A percentile compares a stretch with the other conserved stretches of the same genome.
phyloP scores from a whole-genome alignment of 768 basidiomycete genomes.

The Macrolepiota fuliginosa region DNA sequence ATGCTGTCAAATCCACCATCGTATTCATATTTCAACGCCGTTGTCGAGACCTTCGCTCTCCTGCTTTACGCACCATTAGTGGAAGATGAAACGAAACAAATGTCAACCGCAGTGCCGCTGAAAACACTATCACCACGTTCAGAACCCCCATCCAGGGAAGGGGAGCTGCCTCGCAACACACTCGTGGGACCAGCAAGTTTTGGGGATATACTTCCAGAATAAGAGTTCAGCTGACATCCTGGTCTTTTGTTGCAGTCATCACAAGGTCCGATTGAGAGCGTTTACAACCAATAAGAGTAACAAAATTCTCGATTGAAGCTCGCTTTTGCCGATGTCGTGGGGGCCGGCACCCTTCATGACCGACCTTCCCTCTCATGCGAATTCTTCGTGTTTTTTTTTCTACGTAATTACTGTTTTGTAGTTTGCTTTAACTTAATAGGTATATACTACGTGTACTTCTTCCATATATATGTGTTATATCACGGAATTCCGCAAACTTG shows the following conservation, averaged over 20 bases:
- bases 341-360: not conserved
- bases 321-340: not conserved
- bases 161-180: not conserved
- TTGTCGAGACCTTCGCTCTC: not conserved
- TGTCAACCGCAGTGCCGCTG: constrained; percentile 22
- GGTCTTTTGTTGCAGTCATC: not conserved
- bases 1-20: not conserved
- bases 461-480: not conserved
- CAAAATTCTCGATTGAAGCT: not conserved
- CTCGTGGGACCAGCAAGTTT: not conserved
- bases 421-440: not conserved
- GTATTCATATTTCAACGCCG: not conserved
- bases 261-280: not conserved
- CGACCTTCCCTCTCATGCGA: too few species aligned
- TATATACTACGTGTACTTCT: not conserved
- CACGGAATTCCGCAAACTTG: too few species aligned
- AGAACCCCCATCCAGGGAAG: not conserved
- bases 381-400: not conserved
- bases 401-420: not conserved
- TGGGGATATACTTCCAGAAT: not conserved
- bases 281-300: not conserved
- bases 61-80: constrained; percentile 29
- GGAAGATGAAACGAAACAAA: constrained; percentile 21
- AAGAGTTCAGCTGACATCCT: constrained; percentile 13
- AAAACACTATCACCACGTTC: constrained; percentile 18